phyloP scores from a whole-genome alignment of 2,329 filamentous ascomycete genomes.

The Phaeoacremonium minimum region DNA sequence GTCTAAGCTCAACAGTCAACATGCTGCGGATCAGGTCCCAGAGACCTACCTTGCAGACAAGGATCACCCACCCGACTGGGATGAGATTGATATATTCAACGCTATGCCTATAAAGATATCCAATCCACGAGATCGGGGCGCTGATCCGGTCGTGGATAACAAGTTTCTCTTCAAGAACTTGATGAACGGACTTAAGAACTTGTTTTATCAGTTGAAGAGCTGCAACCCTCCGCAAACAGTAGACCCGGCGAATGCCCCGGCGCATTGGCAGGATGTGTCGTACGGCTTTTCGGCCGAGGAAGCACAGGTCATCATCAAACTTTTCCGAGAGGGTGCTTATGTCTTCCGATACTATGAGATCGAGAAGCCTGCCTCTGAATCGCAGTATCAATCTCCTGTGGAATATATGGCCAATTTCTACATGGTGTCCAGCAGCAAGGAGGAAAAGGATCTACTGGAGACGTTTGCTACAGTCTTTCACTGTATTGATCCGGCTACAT shows the following conservation, averaged over 20 bases:
- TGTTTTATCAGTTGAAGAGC: constrained; percentile 88
- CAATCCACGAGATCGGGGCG: constrained; percentile 81
- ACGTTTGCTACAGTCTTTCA: constrained; percentile 98
- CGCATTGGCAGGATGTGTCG: constrained; percentile 92
- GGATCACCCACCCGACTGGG: constrained; percentile 83
- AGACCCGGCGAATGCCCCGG: constrained; percentile 72
- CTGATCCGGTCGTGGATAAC: constrained; percentile 91
- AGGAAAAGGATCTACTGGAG: constrained; percentile 95
- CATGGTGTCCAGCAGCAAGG: constrained; percentile 88
- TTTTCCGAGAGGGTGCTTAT: constrained; percentile 93
- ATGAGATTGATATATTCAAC: constrained; percentile 95
- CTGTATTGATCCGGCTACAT: constrained; percentile 95
- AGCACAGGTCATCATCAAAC: constrained; percentile 90
- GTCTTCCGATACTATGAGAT: constrained; percentile 97
- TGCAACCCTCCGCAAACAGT: constrained; percentile 76
- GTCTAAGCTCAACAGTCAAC: constrained; percentile 70
- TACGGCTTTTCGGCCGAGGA: constrained; percentile 97
- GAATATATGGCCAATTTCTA: constrained; percentile 94
- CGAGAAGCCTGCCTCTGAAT: constrained; percentile 70
- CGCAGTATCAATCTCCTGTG: constrained; percentile 73
- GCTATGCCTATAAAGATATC: constrained; percentile 95
- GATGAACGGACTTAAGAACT: constrained; percentile 91
- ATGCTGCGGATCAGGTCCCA: constrained; percentile 54
- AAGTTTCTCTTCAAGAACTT: constrained; percentile 97
- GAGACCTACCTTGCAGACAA: constrained; percentile 85